phyloP scores from a whole-genome alignment of 2,329 filamentous ascomycete genomes.

The Aspergillus nomiae region DNA sequence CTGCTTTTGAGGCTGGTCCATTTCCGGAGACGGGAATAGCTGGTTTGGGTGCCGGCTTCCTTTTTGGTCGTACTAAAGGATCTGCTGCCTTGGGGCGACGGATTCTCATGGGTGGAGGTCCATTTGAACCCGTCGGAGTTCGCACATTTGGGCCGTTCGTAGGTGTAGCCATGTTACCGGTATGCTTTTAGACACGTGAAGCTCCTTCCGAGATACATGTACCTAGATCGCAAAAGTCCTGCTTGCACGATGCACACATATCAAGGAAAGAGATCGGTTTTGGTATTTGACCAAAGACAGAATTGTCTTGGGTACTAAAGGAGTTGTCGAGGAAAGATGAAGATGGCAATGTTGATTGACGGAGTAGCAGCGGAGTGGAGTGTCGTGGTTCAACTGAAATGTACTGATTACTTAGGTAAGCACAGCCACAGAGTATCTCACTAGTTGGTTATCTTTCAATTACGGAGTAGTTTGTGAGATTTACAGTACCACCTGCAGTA shows the following conservation, averaged over 20 bases:
- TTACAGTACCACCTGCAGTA: too few species aligned
- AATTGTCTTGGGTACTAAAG: background rate
- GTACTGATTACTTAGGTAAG: background rate
- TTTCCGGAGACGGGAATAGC: slow-evolving; percentile 23
- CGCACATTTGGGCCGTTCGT: slow-evolving; percentile 50
- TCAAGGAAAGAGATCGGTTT: background rate
- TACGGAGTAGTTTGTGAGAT: too few species aligned
- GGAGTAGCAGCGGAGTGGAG: background rate
- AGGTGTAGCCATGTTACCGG: slow-evolving; percentile 36
- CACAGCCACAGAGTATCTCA: background rate
- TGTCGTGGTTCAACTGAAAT: background rate
- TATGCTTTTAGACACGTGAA: background rate
- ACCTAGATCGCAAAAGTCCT: slow-evolving; percentile 58
- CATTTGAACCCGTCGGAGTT: slow-evolving; percentile 51
- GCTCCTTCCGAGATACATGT: background rate
- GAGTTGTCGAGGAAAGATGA: background rate
- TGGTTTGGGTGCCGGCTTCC: slow-evolving; percentile 35
- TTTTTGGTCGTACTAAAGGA: slow-evolving; percentile 66
- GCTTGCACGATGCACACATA: background rate
- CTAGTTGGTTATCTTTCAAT: too few species aligned
- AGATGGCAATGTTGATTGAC: background rate
- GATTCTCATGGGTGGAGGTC: slow-evolving; percentile 45
- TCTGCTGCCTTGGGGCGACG: slow-evolving; percentile 58
- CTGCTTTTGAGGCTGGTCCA: slow-evolving; percentile 27
- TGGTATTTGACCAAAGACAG: too few species aligned